Conservation (phyloP, 2,329 filamentous ascomycete species). For the Pseudogymnoascus sp. region DNA sequence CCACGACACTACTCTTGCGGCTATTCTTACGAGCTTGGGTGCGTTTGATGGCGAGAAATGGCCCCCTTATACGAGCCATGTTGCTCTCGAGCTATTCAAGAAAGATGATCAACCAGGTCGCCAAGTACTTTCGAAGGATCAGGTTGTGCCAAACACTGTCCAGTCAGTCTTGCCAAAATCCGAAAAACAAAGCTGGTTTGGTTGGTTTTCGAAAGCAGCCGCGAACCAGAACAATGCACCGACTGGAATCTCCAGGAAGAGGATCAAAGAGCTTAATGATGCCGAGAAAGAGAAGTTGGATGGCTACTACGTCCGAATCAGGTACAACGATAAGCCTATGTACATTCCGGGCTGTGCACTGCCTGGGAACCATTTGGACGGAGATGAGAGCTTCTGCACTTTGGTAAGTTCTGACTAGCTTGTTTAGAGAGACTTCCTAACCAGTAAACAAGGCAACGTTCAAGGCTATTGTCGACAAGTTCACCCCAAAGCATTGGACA, state of each 20-base stretch:
- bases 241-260: slow-evolving; percentile 51
- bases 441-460: slow-evolving; percentile 59
- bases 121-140: slow-evolving; percentile 21
- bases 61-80: slow-evolving; percentile 89
- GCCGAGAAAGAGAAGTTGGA: slow-evolving; percentile 52
- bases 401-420: slow-evolving; percentile 46
- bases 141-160: not conserved
- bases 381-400: slow-evolving; percentile 85
- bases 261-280: slow-evolving; percentile 44
- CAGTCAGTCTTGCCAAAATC: slow-evolving; percentile 2
- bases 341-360: slow-evolving; percentile 71
- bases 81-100: slow-evolving; percentile 84
- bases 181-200: slow-evolving; percentile 20
- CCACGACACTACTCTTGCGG: slow-evolving; percentile 88
- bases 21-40: slow-evolving; percentile 66
- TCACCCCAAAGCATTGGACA: slow-evolving; percentile 74
- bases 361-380: slow-evolving; percentile 72
- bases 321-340: slow-evolving; percentile 83
- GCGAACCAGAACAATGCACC: slow-evolving; percentile 19
- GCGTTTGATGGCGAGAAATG: slow-evolving; percentile 65
- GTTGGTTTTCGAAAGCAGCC: slow-evolving; percentile 18
- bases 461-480: slow-evolving; percentile 85
- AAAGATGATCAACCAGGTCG: slow-evolving; percentile 31
- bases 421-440: not conserved
- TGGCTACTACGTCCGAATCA: slow-evolving; percentile 77